Conservation (phyloP, 2,329 filamentous ascomycete genomes). For the Botrytis elliptica region DNA sequence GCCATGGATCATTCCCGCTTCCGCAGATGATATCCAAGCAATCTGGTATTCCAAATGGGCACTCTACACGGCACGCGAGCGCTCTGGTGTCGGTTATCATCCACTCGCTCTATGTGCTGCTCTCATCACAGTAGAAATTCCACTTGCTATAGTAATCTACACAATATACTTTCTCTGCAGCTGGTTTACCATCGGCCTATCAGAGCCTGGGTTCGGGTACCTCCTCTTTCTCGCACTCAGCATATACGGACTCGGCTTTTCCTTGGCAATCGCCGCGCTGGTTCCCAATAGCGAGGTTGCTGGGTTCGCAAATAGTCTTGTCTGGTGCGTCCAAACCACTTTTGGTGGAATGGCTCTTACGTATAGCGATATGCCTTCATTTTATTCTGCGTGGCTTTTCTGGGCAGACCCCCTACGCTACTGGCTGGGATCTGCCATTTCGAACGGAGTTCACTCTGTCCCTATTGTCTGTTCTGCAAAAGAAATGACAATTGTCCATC, state of each 20-base stretch:
- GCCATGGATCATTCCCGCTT: not conserved
- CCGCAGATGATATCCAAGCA: not conserved
- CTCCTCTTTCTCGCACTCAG: not conserved
- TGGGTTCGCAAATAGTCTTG: not conserved
- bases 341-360: not conserved
- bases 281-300: not conserved
- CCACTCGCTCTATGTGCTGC: not conserved
- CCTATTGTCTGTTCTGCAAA: not conserved
- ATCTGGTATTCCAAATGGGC: not conserved
- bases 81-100: not conserved
- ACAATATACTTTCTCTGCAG: not conserved
- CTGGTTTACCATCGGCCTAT: not conserved
- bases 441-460: not conserved
- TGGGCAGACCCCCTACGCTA: not conserved
- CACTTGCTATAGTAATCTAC: not conserved
- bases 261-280: not conserved
- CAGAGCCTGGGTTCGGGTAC: not conserved
- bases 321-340: not conserved
- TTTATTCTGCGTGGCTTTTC: not conserved
- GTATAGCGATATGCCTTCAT: not conserved
- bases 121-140: not conserved
- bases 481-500: not conserved
- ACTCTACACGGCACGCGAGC: not conserved
- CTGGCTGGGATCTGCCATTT: not conserved
- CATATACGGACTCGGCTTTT: not conserved